Evolutionary conservation across 768 basidiomycete genomes (phyloP), one percentile per base, ranked within the genome.

Genomic region (Boletus patriciae): DNA sequence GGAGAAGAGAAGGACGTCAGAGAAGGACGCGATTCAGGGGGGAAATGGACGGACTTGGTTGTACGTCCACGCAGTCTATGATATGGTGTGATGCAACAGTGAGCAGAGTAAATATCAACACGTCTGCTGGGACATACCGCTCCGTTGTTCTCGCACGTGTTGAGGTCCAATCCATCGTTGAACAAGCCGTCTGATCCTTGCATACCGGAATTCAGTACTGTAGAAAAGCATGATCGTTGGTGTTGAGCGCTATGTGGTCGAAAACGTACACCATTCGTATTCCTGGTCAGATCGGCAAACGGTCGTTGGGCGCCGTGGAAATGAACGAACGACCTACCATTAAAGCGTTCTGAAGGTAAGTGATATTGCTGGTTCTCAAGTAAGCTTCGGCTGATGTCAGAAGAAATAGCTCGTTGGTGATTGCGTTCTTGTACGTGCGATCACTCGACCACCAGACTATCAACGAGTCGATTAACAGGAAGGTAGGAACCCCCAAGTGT

Each of bases 401-500:
- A 16, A 84, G 70, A 70, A 82, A 84, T 11, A 84, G 73, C 53
- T 83, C 74, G 60, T 84, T 84, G n/a, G 83, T 84, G 55, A 85
- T 78, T 11, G 82, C 81, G 51, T 84, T 83, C 70, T 84, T 84
- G 72, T 84, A 84, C 0, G 74, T 78, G 60, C 80, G 78, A 19
- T 72, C 81, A 16, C 74, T 75, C 10, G 80, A 80, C 83, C 82
- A 84, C 81, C 82, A 83, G 6, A 83, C 82, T 82, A 46, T 5
- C 19, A 40, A 4, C 51, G 6, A 48, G 40, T 42, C 19, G 3
- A 42, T 64, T 23, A 55, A 38, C 16, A 23, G 10, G 33, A 40
- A 29, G 27, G 3, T 9, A 37, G 12, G 21, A 46, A 46, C 5
- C n/a, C n/a, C 18, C 1, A 9, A 16, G 15, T 25, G 15, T 6